Percentiles rank a stretch among this genome's conserved stretches.
Conservation (phyloP, 306 rosid species). For the Cucurbita maxima region DNA sequence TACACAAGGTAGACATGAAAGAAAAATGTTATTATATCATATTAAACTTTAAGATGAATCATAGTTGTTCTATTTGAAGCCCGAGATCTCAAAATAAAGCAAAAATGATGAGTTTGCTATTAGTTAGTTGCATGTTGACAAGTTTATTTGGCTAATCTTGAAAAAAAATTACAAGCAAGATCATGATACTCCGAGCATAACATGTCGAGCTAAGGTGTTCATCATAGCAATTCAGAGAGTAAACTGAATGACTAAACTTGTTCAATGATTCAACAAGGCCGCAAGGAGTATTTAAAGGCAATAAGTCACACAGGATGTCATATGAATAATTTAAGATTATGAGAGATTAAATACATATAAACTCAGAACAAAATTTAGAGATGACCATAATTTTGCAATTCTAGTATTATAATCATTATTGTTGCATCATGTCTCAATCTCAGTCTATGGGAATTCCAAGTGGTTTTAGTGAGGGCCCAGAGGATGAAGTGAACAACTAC, state of each 20-base stretch:
- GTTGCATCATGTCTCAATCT: neutral
- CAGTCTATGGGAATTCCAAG: neutral
- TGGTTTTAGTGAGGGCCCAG: neutral
- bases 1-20: neutral
- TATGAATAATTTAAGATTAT: neutral
- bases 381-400: neutral
- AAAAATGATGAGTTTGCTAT: neutral
- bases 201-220: neutral
- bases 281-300: neutral
- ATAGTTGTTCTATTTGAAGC: neutral
- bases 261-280: neutral
- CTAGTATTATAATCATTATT: neutral
- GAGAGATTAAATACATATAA: neutral
- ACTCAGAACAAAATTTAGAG: neutral
- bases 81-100: neutral
- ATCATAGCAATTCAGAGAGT: too few relatives aligned
- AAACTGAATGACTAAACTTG: neutral
- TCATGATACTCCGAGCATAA: neutral
- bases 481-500: neutral
- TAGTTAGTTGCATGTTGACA: neutral
- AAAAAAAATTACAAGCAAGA: neutral
- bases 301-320: neutral
- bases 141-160: too few relatives aligned
- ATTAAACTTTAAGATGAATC: neutral
- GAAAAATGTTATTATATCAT: neutral